Evolutionary conservation across 345 rosid genomes (phyloP), one percentile per base, ranked within the genome.

Genomic region (Passiflora organensis): DNA sequence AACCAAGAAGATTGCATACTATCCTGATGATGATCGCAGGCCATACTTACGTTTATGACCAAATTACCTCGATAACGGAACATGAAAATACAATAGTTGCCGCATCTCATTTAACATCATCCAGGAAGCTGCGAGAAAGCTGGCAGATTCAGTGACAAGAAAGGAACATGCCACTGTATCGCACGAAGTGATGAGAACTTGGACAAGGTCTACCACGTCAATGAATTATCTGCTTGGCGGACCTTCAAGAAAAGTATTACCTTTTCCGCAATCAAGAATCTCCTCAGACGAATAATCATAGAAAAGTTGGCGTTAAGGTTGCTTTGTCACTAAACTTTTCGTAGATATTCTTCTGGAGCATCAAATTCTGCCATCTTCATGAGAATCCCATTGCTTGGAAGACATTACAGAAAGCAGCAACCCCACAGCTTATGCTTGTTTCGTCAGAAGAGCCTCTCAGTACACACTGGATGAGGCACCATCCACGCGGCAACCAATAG

Each of bases 301-400:
- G 46, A 15, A 46, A 56, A 59, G 71, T 64, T 68, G 65, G 69
- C 72, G 74, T 69, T 67, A 50, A 52, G 71, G 70, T 58, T 50
- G 75, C 81, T 71, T 68, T 68, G 59, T 67, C 48, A 15, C 51
- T 48, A 32, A 37, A 60, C 76, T 74, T 76, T 60, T 15, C 65
- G 41, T 39, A 65, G 54, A 58, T 75, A 72, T 72, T 69, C 73
- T 55, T 41, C 66, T 60, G 42, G 55, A 70, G 82, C 75, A 75
- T 77, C 82, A 62, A 65, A 74, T 68, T 72, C 69, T 60, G 62
- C 53, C 74, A 49, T 72, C 71, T 63, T 45, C 47, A 58, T 48
- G 53, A 53, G 65, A 64, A 68, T 72, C 68, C 57, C 60, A 51
- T 60, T 60, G 58, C 28, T 47, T 57, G 22, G 63, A 13, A 51